Percentiles rank a stretch among this genome's conserved stretches.
These are phyloP conservation scores for Brassica hybrid DNA, from an alignment of 441 rosid species.

Conservation along the genomic window DNA sequence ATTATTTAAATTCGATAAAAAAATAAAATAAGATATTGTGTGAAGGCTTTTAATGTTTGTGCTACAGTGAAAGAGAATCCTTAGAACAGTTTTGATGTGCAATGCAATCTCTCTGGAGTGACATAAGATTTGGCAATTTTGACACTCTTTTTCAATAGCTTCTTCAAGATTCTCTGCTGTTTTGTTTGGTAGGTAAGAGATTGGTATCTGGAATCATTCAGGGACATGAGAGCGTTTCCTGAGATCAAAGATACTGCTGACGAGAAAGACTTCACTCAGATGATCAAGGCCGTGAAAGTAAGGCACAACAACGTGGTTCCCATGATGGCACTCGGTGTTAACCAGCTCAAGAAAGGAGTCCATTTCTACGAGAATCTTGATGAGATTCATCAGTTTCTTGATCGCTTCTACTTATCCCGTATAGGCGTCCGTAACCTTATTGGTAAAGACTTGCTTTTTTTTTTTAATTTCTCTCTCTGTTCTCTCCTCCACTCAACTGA, in stretches of 20 bases:
- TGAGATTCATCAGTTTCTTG: conserved; percentile 93
- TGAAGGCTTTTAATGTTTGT: conserved; percentile 20
- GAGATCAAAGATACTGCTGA: conserved; percentile 70
- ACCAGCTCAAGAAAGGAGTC: conserved; percentile 86
- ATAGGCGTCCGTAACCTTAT: conserved; percentile 98
- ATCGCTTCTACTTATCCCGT: conserved; percentile 95
- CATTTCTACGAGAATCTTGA: conserved; percentile 60
- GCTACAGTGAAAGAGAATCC: conserved; percentile 15
- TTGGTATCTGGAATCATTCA: conserved; percentile 97
- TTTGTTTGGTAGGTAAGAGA: conserved; percentile 73
- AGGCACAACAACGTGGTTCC: conserved; percentile 98
- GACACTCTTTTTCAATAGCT: neutral
- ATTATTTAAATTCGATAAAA: neutral
- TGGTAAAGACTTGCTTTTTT: conserved; percentile 53
- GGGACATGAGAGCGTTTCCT: conserved; percentile 84
- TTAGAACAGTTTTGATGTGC: neutral
- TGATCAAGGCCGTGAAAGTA: conserved; percentile 96
- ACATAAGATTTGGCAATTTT: conserved; percentile 19
- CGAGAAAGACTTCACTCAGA: conserved; percentile 84
- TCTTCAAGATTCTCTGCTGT: neutral
- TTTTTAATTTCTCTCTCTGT: conserved; percentile 13
- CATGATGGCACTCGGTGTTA: conserved; percentile 93
- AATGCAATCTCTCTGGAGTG: neutral
- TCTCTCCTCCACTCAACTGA: neutral
- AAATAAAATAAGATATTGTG: neutral